A percentile compares a stretch with the other conserved stretches of the same genome.
Conservation (phyloP, 2,329 filamentous ascomycete species). For the Cylindrodendrum hubeiense region DNA sequence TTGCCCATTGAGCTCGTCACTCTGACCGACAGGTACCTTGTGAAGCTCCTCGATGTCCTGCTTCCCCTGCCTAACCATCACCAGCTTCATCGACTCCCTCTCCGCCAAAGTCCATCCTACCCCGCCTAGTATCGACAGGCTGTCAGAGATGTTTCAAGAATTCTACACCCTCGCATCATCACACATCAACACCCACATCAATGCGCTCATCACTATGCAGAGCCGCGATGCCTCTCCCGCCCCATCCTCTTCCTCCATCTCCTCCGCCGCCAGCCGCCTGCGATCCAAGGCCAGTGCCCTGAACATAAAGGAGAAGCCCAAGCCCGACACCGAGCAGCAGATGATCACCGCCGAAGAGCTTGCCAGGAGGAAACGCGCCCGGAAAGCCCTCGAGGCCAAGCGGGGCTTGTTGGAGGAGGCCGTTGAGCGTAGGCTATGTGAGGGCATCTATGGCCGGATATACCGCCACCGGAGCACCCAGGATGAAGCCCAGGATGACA, state of each 20-base stretch:
- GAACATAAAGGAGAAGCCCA: conserved; percentile 64
- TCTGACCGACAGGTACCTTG: conserved; percentile 82
- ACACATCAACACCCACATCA: conserved; percentile 90
- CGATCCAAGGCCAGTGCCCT: conserved; percentile 68
- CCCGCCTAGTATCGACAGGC: conserved; percentile 84
- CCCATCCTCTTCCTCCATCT: conserved; percentile 65
- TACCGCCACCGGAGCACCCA: conserved; percentile 93
- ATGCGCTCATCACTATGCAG: conserved; percentile 79
- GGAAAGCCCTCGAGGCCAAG: conserved; percentile 84
- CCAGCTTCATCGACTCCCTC: conserved; percentile 90
- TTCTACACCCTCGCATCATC: conserved; percentile 87
- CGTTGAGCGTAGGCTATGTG: conserved; percentile 87
- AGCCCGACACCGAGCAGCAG: conserved; percentile 72
- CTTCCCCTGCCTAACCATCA: conserved; percentile 28
- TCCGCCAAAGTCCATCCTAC: conserved; percentile 87
- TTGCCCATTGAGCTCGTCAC: conserved; percentile 94
- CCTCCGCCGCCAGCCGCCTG: conserved; percentile 68
- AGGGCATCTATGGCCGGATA: conserved; percentile 87
- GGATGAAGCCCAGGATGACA: conserved; percentile 95
- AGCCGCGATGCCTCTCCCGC: conserved; percentile 74
- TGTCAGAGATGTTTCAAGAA: conserved; percentile 92
- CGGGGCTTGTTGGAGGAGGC: conserved; percentile 85
- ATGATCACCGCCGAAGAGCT: conserved; percentile 94
- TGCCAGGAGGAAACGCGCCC: conserved; percentile 80
- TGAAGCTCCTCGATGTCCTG: neutral